phyloP scores from a whole-genome alignment of 495 filamentous ascomycete genomes.

The Sordaria brevicollis region DNA sequence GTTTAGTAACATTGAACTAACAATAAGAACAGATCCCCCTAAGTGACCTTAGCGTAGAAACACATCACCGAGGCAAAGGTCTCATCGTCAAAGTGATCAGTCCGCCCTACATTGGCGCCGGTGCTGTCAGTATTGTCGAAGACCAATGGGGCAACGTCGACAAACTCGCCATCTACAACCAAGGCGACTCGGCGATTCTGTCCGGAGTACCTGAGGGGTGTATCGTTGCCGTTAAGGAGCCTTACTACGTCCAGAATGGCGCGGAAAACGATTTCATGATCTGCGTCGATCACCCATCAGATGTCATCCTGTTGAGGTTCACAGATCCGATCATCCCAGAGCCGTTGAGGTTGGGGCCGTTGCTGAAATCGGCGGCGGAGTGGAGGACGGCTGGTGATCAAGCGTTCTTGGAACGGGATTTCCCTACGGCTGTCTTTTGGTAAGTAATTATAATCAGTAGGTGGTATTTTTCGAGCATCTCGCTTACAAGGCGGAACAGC shows the following conservation, averaged over 20 bases:
- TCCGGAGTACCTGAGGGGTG: constrained; percentile 20
- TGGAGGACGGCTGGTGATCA: constrained; percentile 24
- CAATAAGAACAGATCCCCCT: constrained; percentile 16
- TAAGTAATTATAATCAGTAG: constrained; percentile 1
- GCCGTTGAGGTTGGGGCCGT: constrained; percentile 13
- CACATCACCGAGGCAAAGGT: constrained; percentile 38
- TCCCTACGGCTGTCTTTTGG: constrained; percentile 26
- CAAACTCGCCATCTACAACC: constrained; percentile 38
- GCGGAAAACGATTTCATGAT: constrained; percentile 30
- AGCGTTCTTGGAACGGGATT: constrained; percentile 25
- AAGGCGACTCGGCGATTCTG: constrained; percentile 26
- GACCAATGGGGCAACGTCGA: constrained; percentile 39
- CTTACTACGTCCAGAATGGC: constrained; percentile 36
- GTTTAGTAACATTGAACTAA: not conserved
- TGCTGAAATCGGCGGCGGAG: constrained; percentile 20
- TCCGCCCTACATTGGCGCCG: constrained; percentile 29
- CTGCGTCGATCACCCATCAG: constrained; percentile 44
- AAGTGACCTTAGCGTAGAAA: constrained; percentile 33
- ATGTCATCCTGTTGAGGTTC: constrained; percentile 25
- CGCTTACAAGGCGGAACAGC: constrained; percentile 8
- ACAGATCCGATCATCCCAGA: constrained; percentile 17
- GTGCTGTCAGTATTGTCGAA: constrained; percentile 36
- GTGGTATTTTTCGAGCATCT: not conserved
- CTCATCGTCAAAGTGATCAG: constrained; percentile 34
- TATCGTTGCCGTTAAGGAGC: constrained; percentile 41